A percentile compares a stretch with the other conserved stretches of the same genome.
Evolutionary conservation across 2,329 filamentous ascomycete genomes (phyloP).

Genomic region (Penicillium sp.): DNA sequence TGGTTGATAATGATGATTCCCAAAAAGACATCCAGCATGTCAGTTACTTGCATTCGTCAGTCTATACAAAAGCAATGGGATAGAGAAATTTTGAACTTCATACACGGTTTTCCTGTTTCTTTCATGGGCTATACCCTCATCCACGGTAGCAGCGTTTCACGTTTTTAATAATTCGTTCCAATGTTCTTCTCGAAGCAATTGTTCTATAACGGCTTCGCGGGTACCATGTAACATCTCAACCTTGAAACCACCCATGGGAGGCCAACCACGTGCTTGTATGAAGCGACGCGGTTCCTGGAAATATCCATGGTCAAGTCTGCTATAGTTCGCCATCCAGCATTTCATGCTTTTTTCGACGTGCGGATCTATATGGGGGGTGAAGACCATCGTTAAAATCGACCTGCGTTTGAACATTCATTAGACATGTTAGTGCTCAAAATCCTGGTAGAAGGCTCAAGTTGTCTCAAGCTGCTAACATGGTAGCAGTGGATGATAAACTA

Average conservation of each 20-base stretch:
- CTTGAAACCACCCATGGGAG: neutral
- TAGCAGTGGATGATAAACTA: neutral
- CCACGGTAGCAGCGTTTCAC: neutral
- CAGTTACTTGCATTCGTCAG: slow-evolving; percentile 31
- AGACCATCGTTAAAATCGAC: neutral
- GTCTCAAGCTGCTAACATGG: neutral
- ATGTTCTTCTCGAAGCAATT: neutral
- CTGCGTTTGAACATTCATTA: neutral
- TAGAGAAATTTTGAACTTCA: slow-evolving; percentile 20
- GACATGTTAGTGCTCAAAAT: neutral
- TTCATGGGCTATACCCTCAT: neutral
- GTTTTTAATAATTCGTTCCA: neutral
- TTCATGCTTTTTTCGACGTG: neutral
- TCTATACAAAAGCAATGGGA: slow-evolving; percentile 31
- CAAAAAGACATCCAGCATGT: slow-evolving; percentile 33
- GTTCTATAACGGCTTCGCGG: neutral
- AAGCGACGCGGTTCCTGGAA: neutral
- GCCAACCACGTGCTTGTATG: neutral
- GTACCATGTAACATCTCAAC: slow-evolving; percentile 1
- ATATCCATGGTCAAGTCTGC: neutral
- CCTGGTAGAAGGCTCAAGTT: neutral
- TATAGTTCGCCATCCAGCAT: neutral
- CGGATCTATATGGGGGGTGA: neutral
- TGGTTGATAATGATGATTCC: slow-evolving; percentile 39
- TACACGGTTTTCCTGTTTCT: neutral